phyloP scores from a whole-genome alignment of 495 filamentous ascomycete species.

The Bathelium albidoporum region DNA sequence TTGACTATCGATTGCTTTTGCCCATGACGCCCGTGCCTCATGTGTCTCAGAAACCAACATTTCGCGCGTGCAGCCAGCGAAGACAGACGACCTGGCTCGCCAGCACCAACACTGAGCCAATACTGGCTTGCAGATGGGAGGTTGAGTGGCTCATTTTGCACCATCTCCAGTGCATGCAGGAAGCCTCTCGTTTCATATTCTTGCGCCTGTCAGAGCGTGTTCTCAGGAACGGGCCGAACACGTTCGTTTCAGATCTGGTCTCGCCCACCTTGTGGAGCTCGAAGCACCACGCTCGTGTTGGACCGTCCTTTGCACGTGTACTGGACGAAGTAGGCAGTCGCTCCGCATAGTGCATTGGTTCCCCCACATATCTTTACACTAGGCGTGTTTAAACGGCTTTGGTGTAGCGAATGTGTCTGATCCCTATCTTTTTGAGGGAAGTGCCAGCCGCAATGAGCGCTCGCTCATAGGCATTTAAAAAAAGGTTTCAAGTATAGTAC shows the following conservation, averaged over 20 bases:
- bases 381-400: neutral
- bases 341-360: neutral
- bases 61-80: neutral
- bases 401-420: neutral
- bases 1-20: neutral
- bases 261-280: neutral
- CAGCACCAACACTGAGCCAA: neutral
- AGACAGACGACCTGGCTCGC: neutral
- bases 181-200: neutral
- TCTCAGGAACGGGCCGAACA: neutral
- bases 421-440: neutral
- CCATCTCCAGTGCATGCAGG: neutral
- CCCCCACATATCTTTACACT: neutral
- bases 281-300: neutral
- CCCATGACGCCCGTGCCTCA: neutral
- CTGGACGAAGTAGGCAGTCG: no score
- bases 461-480: neutral
- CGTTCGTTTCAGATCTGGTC: neutral
- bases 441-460: neutral
- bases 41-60: conserved; percentile 4
- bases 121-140: neutral
- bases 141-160: neutral
- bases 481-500: neutral
- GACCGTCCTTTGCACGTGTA: neutral
- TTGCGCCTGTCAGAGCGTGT: neutral